These are phyloP conservation scores for Apiotrichum montevideense DNA, from an alignment of 1,284 basidiomycete species.

Conservation along the genomic window DNA sequence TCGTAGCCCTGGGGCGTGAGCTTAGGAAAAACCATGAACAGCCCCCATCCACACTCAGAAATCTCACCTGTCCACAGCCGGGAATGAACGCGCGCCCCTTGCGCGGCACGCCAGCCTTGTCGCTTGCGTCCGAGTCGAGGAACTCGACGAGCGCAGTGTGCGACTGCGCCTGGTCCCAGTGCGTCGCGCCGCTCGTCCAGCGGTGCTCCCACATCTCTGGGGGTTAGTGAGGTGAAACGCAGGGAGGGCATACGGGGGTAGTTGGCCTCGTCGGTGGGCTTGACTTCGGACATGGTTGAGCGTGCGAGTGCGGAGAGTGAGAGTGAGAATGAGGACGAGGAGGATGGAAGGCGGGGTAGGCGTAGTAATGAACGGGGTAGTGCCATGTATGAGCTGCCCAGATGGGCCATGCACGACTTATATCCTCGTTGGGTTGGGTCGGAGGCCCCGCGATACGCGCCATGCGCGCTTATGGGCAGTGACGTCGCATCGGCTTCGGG, in stretches of 20 bases:
- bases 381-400: too few relatives aligned
- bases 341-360: too few relatives aligned
- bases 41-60: background rate
- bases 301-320: background rate
- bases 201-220: constrained; percentile 22
- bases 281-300: background rate
- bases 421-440: too few relatives aligned
- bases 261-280: constrained; percentile 12
- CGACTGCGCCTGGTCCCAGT: constrained; percentile 56
- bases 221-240: background rate
- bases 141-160: constrained; percentile 58
- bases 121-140: constrained; percentile 48
- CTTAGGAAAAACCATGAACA: too few relatives aligned
- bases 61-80: constrained; percentile 61
- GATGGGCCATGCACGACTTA: too few relatives aligned
- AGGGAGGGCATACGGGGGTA: constrained; percentile 7
- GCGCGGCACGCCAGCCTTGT: constrained; percentile 51
- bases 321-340: background rate
- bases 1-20: constrained; percentile 58
- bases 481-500: too few relatives aligned
- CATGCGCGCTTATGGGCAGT: too few relatives aligned
- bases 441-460: too few relatives aligned
- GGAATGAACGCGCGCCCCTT: constrained; percentile 60
- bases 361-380: too few relatives aligned
- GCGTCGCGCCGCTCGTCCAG: constrained; percentile 49